Conservation (phyloP, 495 filamentous ascomycete species). For the Trichodelitschia bisporula region DNA sequence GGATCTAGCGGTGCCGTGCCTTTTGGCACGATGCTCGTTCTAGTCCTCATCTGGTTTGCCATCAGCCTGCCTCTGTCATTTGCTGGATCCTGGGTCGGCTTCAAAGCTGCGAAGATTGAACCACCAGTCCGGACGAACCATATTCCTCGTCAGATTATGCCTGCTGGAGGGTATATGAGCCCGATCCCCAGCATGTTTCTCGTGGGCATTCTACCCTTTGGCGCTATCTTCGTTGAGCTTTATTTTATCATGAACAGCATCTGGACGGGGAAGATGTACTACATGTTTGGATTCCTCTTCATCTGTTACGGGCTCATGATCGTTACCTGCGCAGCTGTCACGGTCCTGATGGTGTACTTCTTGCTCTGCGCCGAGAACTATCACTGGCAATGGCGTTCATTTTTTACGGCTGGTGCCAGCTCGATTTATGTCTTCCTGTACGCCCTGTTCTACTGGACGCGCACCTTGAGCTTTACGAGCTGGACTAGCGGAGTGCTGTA, state of each 20-base stretch:
- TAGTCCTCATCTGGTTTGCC: slow-evolving; percentile 86
- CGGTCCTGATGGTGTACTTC: slow-evolving; percentile 83
- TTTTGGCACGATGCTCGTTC: slow-evolving; percentile 85
- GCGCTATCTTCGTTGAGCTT: slow-evolving; percentile 88
- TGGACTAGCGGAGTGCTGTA: slow-evolving; percentile 74
- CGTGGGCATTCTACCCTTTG: slow-evolving; percentile 80
- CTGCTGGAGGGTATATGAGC: slow-evolving; percentile 51
- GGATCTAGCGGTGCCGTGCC: slow-evolving; percentile 80
- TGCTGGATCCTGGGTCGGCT: slow-evolving; percentile 80
- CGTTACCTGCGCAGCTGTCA: slow-evolving; percentile 78
- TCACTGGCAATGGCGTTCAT: slow-evolving; percentile 94
- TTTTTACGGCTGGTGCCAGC: slow-evolving; percentile 66
- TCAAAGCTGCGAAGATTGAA: slow-evolving; percentile 39
- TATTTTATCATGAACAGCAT: slow-evolving; percentile 97
- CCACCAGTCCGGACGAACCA: slow-evolving; percentile 88
- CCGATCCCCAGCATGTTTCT: slow-evolving; percentile 70
- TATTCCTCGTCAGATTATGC: slow-evolving; percentile 89
- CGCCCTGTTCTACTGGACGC: slow-evolving; percentile 68
- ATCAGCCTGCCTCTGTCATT: slow-evolving; percentile 83
- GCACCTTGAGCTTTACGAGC: slow-evolving; percentile 60
- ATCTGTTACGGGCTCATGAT: slow-evolving; percentile 95
- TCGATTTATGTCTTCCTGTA: slow-evolving; percentile 78
- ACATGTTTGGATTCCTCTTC: slow-evolving; percentile 99
- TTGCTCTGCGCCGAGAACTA: slow-evolving; percentile 90
- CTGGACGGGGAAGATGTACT: slow-evolving; percentile 96